These are phyloP conservation scores for Trametes hirsuta DNA, from an alignment of 1,284 basidiomycete species.

Conservation along the genomic window DNA sequence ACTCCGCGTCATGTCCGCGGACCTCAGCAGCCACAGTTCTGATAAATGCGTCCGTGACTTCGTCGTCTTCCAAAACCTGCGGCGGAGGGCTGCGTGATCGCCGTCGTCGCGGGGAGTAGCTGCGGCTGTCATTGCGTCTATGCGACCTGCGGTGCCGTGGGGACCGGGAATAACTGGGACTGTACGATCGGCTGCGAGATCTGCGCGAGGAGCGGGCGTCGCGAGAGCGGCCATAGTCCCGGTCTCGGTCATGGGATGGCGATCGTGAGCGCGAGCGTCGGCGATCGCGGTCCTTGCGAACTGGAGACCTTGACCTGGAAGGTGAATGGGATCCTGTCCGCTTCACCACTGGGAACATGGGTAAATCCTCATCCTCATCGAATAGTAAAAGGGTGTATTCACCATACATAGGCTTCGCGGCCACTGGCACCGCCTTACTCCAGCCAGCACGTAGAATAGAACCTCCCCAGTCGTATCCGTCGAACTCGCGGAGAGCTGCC, in stretches of 20 bases:
- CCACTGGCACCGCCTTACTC: conserved; percentile 93
- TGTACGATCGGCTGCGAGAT: conserved; percentile 44
- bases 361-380: not conserved
- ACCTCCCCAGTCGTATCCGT: conserved; percentile 93
- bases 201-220: conserved; percentile 42
- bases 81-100: conserved; percentile 41
- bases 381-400: conserved; percentile 29
- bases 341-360: conserved; percentile 34
- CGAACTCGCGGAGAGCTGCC: conserved; percentile 80
- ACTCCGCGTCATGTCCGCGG: conserved; percentile 77
- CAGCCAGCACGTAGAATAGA: conserved; percentile 86
- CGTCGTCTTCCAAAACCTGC: conserved; percentile 54
- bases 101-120: conserved; percentile 47
- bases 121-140: conserved; percentile 42
- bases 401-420: conserved; percentile 82
- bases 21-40: conserved; percentile 85
- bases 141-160: conserved; percentile 36
- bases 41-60: conserved; percentile 81
- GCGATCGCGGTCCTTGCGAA: conserved; percentile 32
- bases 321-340: conserved; percentile 30
- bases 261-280: conserved; percentile 47
- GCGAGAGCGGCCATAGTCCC: conserved; percentile 35
- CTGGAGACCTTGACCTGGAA: conserved; percentile 28
- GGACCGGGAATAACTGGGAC: conserved; percentile 45
- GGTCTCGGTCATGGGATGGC: conserved; percentile 53